These are phyloP conservation scores for Deinandra increscens DNA, from an alignment of 129 eudicot species.

Conservation along the genomic window DNA sequence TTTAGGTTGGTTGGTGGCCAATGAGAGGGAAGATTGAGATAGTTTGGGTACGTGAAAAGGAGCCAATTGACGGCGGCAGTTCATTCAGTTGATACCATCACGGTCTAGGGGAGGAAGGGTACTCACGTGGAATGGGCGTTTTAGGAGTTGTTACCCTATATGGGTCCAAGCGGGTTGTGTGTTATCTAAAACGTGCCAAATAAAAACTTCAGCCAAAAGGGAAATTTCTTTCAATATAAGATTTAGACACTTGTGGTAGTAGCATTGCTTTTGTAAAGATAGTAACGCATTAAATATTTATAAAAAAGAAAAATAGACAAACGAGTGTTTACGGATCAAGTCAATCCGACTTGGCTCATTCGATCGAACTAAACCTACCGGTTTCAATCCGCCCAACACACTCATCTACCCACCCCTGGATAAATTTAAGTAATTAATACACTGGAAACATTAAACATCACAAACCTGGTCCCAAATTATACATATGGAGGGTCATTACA, in stretches of 20 bases:
- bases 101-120: too few relatives aligned
- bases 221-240: not conserved
- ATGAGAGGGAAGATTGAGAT: too few relatives aligned
- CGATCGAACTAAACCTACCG: not conserved
- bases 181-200: not conserved
- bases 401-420: not conserved
- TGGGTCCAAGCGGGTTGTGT: not conserved
- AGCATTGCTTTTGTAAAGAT: not conserved
- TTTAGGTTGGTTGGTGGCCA: too few relatives aligned
- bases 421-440: not conserved
- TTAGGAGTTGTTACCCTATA: not conserved
- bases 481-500: conserved; percentile 79
- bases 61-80: too few relatives aligned
- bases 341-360: not conserved
- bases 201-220: not conserved
- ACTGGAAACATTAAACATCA: not conserved
- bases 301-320: not conserved
- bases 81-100: too few relatives aligned
- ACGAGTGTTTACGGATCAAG: not conserved
- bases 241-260: not conserved
- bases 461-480: conserved; percentile 82
- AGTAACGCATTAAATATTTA: not conserved
- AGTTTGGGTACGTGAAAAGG: too few relatives aligned
- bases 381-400: not conserved
- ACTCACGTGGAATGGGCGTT: too few relatives aligned